phyloP scores from a whole-genome alignment of 2,329 filamentous ascomycete genomes.

The Salinomyces thailandicus region DNA sequence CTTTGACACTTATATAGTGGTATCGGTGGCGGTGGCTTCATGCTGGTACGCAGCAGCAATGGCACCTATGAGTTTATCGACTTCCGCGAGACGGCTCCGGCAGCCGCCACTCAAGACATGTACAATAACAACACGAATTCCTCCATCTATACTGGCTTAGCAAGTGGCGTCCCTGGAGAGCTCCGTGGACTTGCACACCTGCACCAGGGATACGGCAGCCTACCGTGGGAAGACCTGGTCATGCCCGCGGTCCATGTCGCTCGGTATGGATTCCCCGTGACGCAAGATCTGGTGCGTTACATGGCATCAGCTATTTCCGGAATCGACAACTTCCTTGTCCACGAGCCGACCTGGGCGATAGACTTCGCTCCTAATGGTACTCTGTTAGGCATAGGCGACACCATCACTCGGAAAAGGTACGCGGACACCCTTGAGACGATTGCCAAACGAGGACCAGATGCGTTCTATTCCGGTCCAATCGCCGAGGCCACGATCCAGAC shows the following conservation, averaged over 20 bases:
- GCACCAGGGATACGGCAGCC: constrained; percentile 57
- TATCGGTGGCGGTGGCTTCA: constrained; percentile 84
- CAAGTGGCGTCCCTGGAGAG: constrained; percentile 59
- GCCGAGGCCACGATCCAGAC: constrained; percentile 60
- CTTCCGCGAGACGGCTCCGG: constrained; percentile 80
- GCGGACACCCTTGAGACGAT: constrained; percentile 70
- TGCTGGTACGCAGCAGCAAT: constrained; percentile 58
- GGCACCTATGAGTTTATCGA: constrained; percentile 81
- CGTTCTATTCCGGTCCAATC: constrained; percentile 34
- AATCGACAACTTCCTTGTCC: constrained; percentile 55
- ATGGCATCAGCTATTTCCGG: constrained; percentile 48
- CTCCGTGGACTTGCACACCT: constrained; percentile 69
- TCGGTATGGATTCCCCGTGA: constrained; percentile 61
- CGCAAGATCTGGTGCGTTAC: constrained; percentile 62
- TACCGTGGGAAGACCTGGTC: constrained; percentile 52
- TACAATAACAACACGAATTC: constrained; percentile 57
- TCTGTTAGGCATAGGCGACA: constrained; percentile 60
- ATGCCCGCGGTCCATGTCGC: constrained; percentile 65
- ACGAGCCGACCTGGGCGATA: constrained; percentile 68
- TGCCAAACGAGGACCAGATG: constrained; percentile 59
- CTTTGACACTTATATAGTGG: too few species aligned
- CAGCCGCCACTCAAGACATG: constrained; percentile 75
- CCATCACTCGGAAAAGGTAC: constrained; percentile 69
- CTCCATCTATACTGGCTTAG: constrained; percentile 43
- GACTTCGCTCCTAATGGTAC: constrained; percentile 83